Evolutionary conservation across 805 yeast species (phyloP).

Genomic region (Candida anglica): DNA sequence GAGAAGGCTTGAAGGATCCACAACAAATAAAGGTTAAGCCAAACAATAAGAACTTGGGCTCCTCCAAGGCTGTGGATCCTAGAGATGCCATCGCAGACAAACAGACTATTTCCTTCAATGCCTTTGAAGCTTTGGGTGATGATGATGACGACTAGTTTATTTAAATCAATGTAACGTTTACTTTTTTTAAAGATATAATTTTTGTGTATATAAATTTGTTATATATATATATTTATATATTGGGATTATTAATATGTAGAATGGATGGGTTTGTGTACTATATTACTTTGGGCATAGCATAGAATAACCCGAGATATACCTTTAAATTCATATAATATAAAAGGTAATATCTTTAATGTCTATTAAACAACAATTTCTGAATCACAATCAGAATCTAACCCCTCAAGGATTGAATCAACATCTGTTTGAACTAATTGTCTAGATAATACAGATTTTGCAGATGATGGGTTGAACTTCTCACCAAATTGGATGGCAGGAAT

Average conservation of each 20-base stretch:
- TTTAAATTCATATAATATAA: no score
- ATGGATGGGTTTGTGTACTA: no score
- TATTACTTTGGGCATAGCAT: no score
- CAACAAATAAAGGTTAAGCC: constrained; percentile 55
- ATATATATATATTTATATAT: no score
- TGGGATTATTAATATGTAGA: no score
- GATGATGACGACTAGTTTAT: constrained; percentile 49
- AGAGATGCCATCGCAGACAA: constrained; percentile 69
- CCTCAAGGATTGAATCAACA: constrained; percentile 29
- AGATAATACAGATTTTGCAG: constrained; percentile 18
- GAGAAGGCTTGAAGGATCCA: constrained; percentile 45
- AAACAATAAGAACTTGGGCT: constrained; percentile 69
- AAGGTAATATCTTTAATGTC: no score
- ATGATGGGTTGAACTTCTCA: neutral
- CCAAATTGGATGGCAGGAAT: neutral
- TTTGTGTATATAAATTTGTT: no score
- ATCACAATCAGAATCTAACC: constrained; percentile 34
- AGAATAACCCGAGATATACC: no score
- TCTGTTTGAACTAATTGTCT: constrained; percentile 29
- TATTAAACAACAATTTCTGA: constrained; percentile 8
- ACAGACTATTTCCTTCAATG: constrained; percentile 66
- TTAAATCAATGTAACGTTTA: no score
- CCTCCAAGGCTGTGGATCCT: constrained; percentile 69
- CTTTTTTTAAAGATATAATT: no score
- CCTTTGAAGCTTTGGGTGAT: constrained; percentile 73